Conservation (phyloP, 768 basidiomycete species). For the Postia placenta region DNA sequence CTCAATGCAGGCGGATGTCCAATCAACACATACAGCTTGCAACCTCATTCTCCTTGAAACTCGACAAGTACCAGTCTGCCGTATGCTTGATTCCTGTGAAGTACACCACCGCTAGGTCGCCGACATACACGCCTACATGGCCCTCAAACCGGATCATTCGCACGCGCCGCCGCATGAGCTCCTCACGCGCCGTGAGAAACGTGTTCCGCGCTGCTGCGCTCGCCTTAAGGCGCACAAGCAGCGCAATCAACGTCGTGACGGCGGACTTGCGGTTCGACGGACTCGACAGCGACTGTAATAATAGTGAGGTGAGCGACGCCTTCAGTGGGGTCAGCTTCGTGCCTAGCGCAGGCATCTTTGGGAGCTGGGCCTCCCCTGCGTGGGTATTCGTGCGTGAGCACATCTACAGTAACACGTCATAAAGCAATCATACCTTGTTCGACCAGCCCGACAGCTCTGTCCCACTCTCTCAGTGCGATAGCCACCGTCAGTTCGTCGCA, state of each 20-base stretch:
- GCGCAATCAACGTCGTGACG: slow-evolving; percentile 63
- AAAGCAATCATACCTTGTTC: slow-evolving; percentile 55
- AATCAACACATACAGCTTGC: slow-evolving; percentile 66
- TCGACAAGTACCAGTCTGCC: slow-evolving; percentile 95
- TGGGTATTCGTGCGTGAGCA: not conserved
- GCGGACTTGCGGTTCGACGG: slow-evolving; percentile 72
- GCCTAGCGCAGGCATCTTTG: slow-evolving; percentile 44
- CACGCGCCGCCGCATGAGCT: slow-evolving; percentile 70
- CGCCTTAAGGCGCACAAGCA: slow-evolving; percentile 70
- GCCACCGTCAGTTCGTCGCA: slow-evolving; percentile 88
- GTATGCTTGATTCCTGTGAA: slow-evolving; percentile 97
- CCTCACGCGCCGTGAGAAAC: slow-evolving; percentile 73
- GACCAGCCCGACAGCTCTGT: slow-evolving; percentile 76
- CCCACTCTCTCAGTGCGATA: slow-evolving; percentile 86
- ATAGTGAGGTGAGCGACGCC: slow-evolving; percentile 59
- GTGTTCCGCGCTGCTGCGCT: slow-evolving; percentile 74
- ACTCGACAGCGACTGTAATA: slow-evolving; percentile 69
- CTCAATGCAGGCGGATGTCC: not conserved
- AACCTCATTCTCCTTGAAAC: slow-evolving; percentile 93
- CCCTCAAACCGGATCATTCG: slow-evolving; percentile 89
- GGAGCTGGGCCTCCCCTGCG: slow-evolving; percentile 58
- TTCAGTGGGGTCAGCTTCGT: slow-evolving; percentile 62
- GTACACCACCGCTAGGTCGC: slow-evolving; percentile 80
- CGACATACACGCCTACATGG: slow-evolving; percentile 77
- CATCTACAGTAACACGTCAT: not conserved